Base-by-base conservation (phyloP, 177 flowering plant genomes). In the Vitis hybrid region DNA sequence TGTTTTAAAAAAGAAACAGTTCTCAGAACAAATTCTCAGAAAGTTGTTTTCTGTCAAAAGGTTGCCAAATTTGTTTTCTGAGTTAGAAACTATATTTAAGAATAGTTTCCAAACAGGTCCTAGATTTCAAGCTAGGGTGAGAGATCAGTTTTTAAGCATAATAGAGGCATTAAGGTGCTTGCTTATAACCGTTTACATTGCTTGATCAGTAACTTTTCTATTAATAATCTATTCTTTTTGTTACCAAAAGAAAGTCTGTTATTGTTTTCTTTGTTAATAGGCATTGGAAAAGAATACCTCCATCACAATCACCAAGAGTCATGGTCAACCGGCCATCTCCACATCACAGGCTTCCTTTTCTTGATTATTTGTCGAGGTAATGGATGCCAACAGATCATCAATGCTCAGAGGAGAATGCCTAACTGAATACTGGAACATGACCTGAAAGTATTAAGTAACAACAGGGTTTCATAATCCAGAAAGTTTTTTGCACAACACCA, bases 351-450 rank as follows among this genome's bases (percentile, higher is more conserved):
- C 68, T 70, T 59, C 77, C 66, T 65, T 70, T 11, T 71, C 87
- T 72, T 72, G 75, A 52, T 81, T 85, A 45, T 55, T 70, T 10
- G 79, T 69, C 21, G 90, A 77, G 63, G 60, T 72, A 61, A 88
- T 64, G 3, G 95, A 83, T 70, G 83, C 88, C 48, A 88, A 30
- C 56, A 92, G 80, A 74, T 92, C 94, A 51, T 89, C 92, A 56
- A 94, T 72, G 75, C 74, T 84, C 49, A 94, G 82, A 66, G 98
- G 97, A 68, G 89, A 85, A 78, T 85, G 88, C 48, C 97, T 88
- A 57, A 78, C 97, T 30, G 66, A 75, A 57, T 91, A 80, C 77
- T 91, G 97, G 78, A 94, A 94, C 70, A 94, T 69, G 32, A 94
- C 80, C 97, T 94, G 88, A 74, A 77, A 75, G 59, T 10, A 62